A percentile compares a stretch with the other conserved stretches of the same genome.
Evolutionary conservation across 352 stramenopile species (phyloP).

Genomic region (Phytophthora sp.): DNA sequence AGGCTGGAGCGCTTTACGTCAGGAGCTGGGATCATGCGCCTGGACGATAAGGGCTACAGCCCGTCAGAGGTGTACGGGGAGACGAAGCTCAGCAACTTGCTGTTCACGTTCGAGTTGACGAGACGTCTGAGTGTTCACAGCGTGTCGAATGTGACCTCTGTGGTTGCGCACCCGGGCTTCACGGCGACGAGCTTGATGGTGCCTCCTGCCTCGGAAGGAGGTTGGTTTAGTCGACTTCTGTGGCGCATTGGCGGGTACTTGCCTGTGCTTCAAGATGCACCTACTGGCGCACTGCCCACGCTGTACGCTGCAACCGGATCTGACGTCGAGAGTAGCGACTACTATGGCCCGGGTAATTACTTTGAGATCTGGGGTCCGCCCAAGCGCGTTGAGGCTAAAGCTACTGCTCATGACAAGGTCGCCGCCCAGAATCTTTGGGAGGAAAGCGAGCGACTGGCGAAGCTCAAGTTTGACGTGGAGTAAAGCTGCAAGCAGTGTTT

Average conservation of each 20-base stretch:
- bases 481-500: no score
- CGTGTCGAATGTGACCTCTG: conserved; percentile 24
- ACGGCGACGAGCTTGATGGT: conserved; percentile 19
- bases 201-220: conserved; percentile 13
- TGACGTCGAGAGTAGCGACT: conserved; percentile 43
- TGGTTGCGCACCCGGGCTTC: conserved; percentile 49
- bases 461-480: conserved; percentile 26
- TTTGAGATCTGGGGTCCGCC: conserved; percentile 39
- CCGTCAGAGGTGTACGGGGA: conserved; percentile 37
- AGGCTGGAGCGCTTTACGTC: conserved; percentile 15
- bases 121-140: conserved; percentile 30
- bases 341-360: conserved; percentile 50
- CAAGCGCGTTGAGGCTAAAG: conserved; percentile 21
- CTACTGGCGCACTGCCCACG: conserved; percentile 40
- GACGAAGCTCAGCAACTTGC: conserved; percentile 60
- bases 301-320: conserved; percentile 44
- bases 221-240: conserved; percentile 6
- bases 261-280: conserved; percentile 20
- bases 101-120: conserved; percentile 57
- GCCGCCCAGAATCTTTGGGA: conserved; percentile 26
- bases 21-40: conserved; percentile 14
- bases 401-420: conserved; percentile 11
- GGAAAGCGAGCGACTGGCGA: conserved; percentile 35
- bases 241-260: background rate
- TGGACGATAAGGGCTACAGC: conserved; percentile 21